A percentile compares a stretch with the other conserved stretches of the same genome.
Conservation (phyloP, 129 eudicot genomes). For the Ambrosia trifida region DNA sequence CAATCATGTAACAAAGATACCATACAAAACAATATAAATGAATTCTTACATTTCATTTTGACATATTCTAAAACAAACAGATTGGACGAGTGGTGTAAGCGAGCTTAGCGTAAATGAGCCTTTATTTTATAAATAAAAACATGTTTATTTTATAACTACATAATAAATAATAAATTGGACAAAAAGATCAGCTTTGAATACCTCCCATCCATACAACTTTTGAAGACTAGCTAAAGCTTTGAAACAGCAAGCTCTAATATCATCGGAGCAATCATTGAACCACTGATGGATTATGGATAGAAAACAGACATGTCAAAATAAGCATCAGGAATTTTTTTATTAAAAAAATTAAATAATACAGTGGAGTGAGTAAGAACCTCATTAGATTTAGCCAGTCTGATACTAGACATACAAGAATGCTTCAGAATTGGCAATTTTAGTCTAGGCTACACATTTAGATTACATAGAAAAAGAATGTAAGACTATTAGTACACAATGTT, state of each 20-base stretch:
- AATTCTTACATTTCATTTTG: not conserved
- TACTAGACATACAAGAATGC: conserved; percentile 40
- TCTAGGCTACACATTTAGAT: conserved; percentile 51
- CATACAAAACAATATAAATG: not conserved
- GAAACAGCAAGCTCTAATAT: conserved; percentile 67
- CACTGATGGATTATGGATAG: conserved; percentile 49
- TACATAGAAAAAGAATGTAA: not conserved
- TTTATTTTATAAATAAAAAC: not conserved
- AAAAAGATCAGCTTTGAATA: conserved; percentile 23
- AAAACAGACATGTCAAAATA: conserved; percentile 17
- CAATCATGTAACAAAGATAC: not conserved
- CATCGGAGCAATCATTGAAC: conserved; percentile 88
- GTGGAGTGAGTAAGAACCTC: conserved; percentile 50
- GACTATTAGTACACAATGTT: conserved; percentile 7
- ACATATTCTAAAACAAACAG: not conserved
- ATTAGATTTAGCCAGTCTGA: conserved; percentile 78
- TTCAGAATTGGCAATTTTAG: conserved; percentile 59
- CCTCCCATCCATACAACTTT: conserved; percentile 90
- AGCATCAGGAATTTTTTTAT: not conserved
- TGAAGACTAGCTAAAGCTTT: conserved; percentile 54
- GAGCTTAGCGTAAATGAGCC: not conserved
- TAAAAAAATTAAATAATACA: not conserved
- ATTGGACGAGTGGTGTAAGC: not conserved
- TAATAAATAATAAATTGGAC: not conserved
- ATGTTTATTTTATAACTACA: not conserved